These are phyloP conservation scores for Porpolomopsis calyptriformis DNA, from an alignment of 768 basidiomycete species.

Conservation along the genomic window DNA sequence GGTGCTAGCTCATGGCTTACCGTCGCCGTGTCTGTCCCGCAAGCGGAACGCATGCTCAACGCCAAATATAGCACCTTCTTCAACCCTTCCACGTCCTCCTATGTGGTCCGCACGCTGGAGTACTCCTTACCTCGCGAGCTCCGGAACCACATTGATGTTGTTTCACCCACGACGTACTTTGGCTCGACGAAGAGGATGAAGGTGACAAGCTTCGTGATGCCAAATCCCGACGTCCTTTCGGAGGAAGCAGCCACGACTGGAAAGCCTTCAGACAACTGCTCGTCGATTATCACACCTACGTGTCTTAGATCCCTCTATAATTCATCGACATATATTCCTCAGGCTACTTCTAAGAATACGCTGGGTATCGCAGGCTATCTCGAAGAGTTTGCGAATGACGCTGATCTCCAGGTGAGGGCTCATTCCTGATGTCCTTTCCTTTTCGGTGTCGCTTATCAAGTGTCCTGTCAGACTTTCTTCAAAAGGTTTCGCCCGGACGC, in stretches of 20 bases:
- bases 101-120: slow-evolving; percentile 48
- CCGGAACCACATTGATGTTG: slow-evolving; percentile 50
- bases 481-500: slow-evolving; percentile 24
- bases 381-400: slow-evolving; percentile 31
- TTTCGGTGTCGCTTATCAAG: neutral
- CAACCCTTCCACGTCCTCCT: slow-evolving; percentile 14
- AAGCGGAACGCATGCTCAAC: slow-evolving; percentile 59
- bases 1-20: slow-evolving; percentile 60
- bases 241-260: slow-evolving; percentile 7
- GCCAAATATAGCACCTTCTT: slow-evolving; percentile 27
- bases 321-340: slow-evolving; percentile 22
- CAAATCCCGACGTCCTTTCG: slow-evolving; percentile 19
- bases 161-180: slow-evolving; percentile 66
- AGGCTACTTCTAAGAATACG: slow-evolving; percentile 23
- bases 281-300: slow-evolving; percentile 27
- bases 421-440: slow-evolving; percentile 7
- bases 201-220: slow-evolving; percentile 27
- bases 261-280: slow-evolving; percentile 26
- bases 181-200: slow-evolving; percentile 26
- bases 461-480: slow-evolving; percentile 24
- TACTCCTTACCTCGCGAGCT: slow-evolving; percentile 53
- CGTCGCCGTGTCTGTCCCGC: slow-evolving; percentile 41
- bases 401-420: slow-evolving; percentile 27
- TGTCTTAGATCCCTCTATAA: slow-evolving; percentile 37
- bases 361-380: slow-evolving; percentile 35